phyloP scores from a whole-genome alignment of 805 yeast genomes.

The Candida sanyiensis region DNA sequence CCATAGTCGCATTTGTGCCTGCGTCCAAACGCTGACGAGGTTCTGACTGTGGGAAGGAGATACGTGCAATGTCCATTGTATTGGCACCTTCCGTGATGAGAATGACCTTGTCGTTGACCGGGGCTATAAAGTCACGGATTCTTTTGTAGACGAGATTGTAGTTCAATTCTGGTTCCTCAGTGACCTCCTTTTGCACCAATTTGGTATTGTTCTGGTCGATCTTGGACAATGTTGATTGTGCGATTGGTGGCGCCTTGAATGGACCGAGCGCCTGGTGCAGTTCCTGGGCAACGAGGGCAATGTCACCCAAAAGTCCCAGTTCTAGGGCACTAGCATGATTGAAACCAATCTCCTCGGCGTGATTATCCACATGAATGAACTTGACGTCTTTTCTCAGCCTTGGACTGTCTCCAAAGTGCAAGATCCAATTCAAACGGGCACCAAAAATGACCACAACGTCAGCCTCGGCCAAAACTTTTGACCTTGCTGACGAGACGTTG shows the following conservation, averaged over 20 bases:
- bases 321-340: slow-evolving; percentile 31
- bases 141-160: slow-evolving; percentile 51
- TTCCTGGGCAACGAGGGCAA: slow-evolving; percentile 35
- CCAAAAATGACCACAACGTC: slow-evolving; percentile 59
- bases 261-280: slow-evolving; percentile 26
- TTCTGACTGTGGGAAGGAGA: slow-evolving; percentile 46
- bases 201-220: slow-evolving; percentile 29
- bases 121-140: slow-evolving; percentile 36
- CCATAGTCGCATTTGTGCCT: slow-evolving; percentile 77
- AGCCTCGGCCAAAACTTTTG: slow-evolving; percentile 49
- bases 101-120: slow-evolving; percentile 30
- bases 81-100: slow-evolving; percentile 70
- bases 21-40: slow-evolving; percentile 61
- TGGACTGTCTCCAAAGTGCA: slow-evolving; percentile 60
- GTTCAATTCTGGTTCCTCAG: slow-evolving; percentile 26
- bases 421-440: slow-evolving; percentile 68
- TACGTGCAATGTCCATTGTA: slow-evolving; percentile 67
- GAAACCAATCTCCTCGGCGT: slow-evolving; percentile 48
- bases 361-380: slow-evolving; percentile 52
- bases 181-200: slow-evolving; percentile 31
- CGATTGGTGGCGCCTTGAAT: slow-evolving; percentile 31
- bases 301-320: slow-evolving; percentile 53
- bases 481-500: slow-evolving; percentile 60
- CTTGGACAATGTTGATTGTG: slow-evolving; percentile 23
- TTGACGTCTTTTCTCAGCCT: slow-evolving; percentile 41